Conservation (phyloP, 2,329 filamentous ascomycete genomes). For the Fusarium floridanum region DNA sequence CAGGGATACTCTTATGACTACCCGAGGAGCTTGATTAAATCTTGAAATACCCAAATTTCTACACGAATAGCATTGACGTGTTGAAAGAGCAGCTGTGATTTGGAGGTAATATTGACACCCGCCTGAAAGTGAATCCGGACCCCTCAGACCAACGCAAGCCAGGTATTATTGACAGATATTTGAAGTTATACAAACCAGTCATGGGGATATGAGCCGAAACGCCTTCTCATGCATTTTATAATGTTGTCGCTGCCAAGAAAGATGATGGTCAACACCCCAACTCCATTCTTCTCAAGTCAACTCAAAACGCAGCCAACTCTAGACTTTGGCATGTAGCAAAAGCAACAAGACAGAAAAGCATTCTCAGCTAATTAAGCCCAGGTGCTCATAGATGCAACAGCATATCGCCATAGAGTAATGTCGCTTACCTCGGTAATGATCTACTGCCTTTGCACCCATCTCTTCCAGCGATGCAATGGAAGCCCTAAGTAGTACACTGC, state of each 20-base stretch:
- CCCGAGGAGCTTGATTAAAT: neutral
- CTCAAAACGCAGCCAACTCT: too few species aligned
- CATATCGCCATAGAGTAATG: neutral
- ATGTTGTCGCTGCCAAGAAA: neutral
- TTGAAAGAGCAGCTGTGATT: too few species aligned
- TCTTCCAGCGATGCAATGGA: too few species aligned
- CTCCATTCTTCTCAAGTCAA: neutral
- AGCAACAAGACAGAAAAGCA: neutral
- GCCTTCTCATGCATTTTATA: neutral
- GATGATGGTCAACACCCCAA: neutral
- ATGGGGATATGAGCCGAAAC: neutral
- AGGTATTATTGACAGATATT: neutral
- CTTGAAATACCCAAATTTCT: too few species aligned
- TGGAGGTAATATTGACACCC: neutral
- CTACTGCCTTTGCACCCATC: too few species aligned
- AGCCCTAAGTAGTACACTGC: too few species aligned
- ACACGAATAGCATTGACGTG: too few species aligned
- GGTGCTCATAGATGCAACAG: neutral
- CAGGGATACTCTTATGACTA: neutral
- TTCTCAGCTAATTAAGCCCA: neutral
- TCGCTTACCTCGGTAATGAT: neutral
- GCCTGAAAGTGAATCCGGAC: neutral
- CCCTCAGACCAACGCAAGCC: neutral
- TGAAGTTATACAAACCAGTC: neutral
- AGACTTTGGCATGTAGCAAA: neutral